Evolutionary conservation across 495 filamentous ascomycete species (phyloP).

Genomic region (Talaromyces thailandensis): DNA sequence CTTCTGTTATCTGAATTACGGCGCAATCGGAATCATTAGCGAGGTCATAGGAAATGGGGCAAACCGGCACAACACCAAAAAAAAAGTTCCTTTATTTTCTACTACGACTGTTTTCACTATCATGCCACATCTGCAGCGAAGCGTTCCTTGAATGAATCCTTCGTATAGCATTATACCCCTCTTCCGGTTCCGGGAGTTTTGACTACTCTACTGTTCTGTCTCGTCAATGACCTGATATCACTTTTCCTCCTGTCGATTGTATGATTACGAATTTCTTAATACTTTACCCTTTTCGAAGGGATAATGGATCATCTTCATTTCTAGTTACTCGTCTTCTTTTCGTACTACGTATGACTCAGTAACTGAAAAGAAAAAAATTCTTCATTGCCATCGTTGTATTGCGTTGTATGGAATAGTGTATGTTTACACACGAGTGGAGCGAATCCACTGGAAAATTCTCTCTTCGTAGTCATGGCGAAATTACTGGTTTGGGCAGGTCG

Average conservation of each 20-base stretch:
- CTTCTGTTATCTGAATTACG: neutral
- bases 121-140: neutral
- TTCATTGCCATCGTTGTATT: neutral
- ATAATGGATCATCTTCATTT: neutral
- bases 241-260: neutral
- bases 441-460: neutral
- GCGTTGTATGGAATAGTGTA: neutral
- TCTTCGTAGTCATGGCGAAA: neutral
- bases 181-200: neutral
- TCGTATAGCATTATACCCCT: conserved; percentile 2
- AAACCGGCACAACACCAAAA: neutral
- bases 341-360: neutral
- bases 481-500: neutral
- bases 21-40: conserved; percentile 5
- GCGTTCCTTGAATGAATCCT: neutral
- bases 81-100: conserved; percentile 1
- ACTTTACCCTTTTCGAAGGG: neutral
- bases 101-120: neutral
- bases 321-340: neutral
- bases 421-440: neutral
- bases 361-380: neutral
- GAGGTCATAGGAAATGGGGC: neutral
- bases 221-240: neutral
- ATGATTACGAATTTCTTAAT: neutral
- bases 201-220: neutral